Evolutionary conservation across 768 basidiomycete species (phyloP).

Genomic region (Sporobolomyces phaffii): DNA sequence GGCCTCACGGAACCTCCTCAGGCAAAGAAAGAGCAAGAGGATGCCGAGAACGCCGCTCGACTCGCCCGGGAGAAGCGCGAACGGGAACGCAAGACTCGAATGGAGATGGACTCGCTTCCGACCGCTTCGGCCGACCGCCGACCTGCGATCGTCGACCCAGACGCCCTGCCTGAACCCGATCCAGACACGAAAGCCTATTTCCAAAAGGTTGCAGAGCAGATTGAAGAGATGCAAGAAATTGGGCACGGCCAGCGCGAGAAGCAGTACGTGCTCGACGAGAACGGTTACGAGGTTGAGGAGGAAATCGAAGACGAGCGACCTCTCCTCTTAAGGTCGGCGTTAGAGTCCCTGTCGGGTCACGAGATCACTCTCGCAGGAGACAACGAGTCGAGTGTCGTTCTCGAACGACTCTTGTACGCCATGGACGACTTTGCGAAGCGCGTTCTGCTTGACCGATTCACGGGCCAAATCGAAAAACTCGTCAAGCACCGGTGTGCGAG

Average conservation of each 20-base stretch:
- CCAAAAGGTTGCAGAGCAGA: constrained; percentile 38
- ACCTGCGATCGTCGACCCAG: constrained; percentile 17
- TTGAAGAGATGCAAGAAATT: constrained; percentile 40
- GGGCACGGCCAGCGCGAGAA: constrained; percentile 16
- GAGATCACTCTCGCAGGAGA: constrained; percentile 88
- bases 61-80: constrained; percentile 23
- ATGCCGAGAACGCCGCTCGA: constrained; percentile 20
- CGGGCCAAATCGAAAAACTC: constrained; percentile 66
- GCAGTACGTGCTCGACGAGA: constrained; percentile 21
- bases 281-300: constrained; percentile 38
- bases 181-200: constrained; percentile 44
- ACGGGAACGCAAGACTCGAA: constrained; percentile 28
- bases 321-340: constrained; percentile 71
- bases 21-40: constrained; percentile 32
- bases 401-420: constrained; percentile 83
- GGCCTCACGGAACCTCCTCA: neutral
- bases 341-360: constrained; percentile 76
- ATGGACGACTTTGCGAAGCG: constrained; percentile 95
- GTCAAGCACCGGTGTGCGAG: constrained; percentile 33
- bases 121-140: neutral
- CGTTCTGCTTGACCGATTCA: constrained; percentile 78
- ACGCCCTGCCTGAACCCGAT: constrained; percentile 38
- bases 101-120: constrained; percentile 26
- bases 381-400: constrained; percentile 80
- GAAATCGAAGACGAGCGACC: constrained; percentile 54